Conservation (phyloP, 2,329 filamentous ascomycete species). For the Trichoderma asperellum region DNA sequence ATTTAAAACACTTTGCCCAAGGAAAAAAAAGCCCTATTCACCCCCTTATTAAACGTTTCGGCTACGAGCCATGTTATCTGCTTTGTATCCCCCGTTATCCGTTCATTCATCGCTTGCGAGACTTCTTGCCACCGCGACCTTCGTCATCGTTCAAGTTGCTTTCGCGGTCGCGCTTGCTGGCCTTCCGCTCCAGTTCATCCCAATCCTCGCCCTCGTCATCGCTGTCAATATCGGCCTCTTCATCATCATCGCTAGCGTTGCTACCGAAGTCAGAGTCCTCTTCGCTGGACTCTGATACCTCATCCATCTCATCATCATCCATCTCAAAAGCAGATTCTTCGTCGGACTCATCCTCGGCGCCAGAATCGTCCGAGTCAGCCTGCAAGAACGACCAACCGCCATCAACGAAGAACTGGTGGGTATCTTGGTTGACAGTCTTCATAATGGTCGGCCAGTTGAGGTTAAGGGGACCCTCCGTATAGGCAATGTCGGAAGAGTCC, state of each 20-base stretch:
- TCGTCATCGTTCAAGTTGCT: slow-evolving; percentile 52
- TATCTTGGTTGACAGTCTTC: slow-evolving; percentile 95
- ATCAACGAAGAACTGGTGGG: slow-evolving; percentile 92
- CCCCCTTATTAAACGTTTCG: slow-evolving; percentile 3
- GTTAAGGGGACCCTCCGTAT: slow-evolving; percentile 92
- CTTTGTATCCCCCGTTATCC: neutral
- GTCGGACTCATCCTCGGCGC: slow-evolving; percentile 74
- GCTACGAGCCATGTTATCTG: slow-evolving; percentile 15
- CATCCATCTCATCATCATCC: slow-evolving; percentile 82
- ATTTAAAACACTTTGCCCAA: slow-evolving; percentile 12
- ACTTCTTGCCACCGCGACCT: slow-evolving; percentile 65
- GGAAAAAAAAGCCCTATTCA: slow-evolving; percentile 1
- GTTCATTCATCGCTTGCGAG: slow-evolving; percentile 42
- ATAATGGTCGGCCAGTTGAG: slow-evolving; percentile 99
- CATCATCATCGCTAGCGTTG: slow-evolving; percentile 80
- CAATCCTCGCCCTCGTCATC: slow-evolving; percentile 87
- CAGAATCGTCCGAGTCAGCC: slow-evolving; percentile 85
- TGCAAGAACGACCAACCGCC: slow-evolving; percentile 94
- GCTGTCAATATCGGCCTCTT: slow-evolving; percentile 66
- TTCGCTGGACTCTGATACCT: slow-evolving; percentile 73
- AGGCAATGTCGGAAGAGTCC: slow-evolving; percentile 93
- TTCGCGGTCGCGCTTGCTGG: slow-evolving; percentile 80
- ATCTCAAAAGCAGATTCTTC: slow-evolving; percentile 94
- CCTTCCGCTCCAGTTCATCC: slow-evolving; percentile 93
- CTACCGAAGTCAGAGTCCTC: slow-evolving; percentile 94